Evolutionary conservation across 2,329 filamentous ascomycete species (phyloP), one percentile per base, ranked within the genome.

Genomic region (Orbilia blumenaviensis): DNA sequence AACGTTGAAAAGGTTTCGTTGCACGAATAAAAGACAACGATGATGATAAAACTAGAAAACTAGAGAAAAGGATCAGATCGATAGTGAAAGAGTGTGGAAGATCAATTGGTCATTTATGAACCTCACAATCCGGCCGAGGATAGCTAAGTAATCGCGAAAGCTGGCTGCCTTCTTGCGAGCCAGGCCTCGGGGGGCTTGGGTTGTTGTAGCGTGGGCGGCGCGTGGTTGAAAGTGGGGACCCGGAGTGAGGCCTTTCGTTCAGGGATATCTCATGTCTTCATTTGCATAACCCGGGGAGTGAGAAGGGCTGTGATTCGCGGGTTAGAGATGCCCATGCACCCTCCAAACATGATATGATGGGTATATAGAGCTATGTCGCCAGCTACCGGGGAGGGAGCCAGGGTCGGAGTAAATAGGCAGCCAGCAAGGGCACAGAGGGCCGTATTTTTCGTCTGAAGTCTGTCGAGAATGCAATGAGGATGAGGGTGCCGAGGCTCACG

Each of bases 211-310:
- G 36, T 52, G 44, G 52, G 46, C 62, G 27, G 52, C 62, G 46
- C 62, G 62, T 42, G 36, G 46, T 50, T 18, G 34, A 25, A 32
- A 41, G 46, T 56, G 62, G 62, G 56, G 52, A 56, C 52, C 52
- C 52, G 52, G 60, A 72, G 21, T 44, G 42, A 63, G 32, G 62
- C 41, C 52, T 60, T 61, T 61, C 14, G 52, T 36, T 74, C 62
- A 63, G 56, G 63, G 62, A 63, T 75, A 34, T 75, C 67, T 75
- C 63, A 63, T 63, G 56, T 75, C 36, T 27, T 63, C 46, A 67
- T 63, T n/a, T 58, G 63, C 54, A 67, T 75, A 56, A 58, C 46
- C 68, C 62, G 42, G 62, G 56, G 41, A 23, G 56, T 12, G 50
- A 32, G n/a, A 44, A 38, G 52, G 52, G 32, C 5, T 52, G 27